Evolutionary conservation across 1,284 basidiomycete species (phyloP).

Genomic region (Fomitiporia mediterranea): DNA sequence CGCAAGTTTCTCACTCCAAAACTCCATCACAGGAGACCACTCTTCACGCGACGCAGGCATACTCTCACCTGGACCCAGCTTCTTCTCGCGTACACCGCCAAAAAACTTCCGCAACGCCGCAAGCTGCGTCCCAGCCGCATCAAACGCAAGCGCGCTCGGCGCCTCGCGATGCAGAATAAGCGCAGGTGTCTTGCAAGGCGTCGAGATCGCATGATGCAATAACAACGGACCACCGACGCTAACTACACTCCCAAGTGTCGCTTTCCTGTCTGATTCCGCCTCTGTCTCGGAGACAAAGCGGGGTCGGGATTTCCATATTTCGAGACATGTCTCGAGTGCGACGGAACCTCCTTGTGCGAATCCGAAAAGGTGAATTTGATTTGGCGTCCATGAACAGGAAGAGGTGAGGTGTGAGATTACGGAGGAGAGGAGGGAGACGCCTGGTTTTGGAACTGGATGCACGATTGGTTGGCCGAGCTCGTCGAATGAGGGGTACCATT

Average conservation of each 20-base stretch:
- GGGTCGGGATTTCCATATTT: slow-evolving; percentile 42
- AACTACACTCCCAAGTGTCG: slow-evolving; percentile 58
- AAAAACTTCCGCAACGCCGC: slow-evolving; percentile 58
- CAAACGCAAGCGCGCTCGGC: slow-evolving; percentile 42
- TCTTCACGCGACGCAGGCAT: slow-evolving; percentile 78
- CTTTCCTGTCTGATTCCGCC: slow-evolving; percentile 16
- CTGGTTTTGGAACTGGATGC: slow-evolving; percentile 67
- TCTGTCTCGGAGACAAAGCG: slow-evolving; percentile 20
- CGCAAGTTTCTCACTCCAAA: slow-evolving; percentile 73
- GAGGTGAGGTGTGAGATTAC: slow-evolving; percentile 55
- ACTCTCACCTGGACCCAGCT: slow-evolving; percentile 41
- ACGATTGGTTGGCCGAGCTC: slow-evolving; percentile 67
- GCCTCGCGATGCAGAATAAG: slow-evolving; percentile 55
- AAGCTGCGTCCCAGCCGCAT: slow-evolving; percentile 35
- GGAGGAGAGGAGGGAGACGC: slow-evolving; percentile 49
- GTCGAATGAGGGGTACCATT: slow-evolving; percentile 89
- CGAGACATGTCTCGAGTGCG: slow-evolving; percentile 62
- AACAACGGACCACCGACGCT: slow-evolving; percentile 70
- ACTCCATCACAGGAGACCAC: slow-evolving; percentile 80
- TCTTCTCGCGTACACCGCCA: slow-evolving; percentile 42
- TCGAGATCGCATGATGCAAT: slow-evolving; percentile 62
- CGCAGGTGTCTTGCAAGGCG: slow-evolving; percentile 54
- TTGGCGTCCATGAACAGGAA: slow-evolving; percentile 60
- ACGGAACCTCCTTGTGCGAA: slow-evolving; percentile 87
- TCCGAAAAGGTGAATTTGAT: slow-evolving; percentile 80